Evolutionary conservation across 805 yeast species (phyloP), one percentile per base, ranked within the genome.

Genomic region (Myxozyma geophila): DNA sequence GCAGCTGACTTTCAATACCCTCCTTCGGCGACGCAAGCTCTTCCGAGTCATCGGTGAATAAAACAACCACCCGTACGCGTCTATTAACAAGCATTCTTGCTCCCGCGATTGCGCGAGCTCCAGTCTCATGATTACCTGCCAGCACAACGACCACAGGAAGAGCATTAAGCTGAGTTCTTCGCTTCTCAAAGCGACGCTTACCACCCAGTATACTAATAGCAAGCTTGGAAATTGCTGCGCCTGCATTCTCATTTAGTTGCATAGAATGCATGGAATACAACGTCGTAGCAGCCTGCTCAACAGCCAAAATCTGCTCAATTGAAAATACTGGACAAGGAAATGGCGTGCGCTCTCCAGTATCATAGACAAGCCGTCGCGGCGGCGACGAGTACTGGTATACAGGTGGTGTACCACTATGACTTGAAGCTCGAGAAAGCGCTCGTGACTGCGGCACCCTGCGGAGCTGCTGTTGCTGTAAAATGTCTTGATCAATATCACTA

Each of bases 21-120:
- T 64, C 67, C 52, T 58, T 57, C 1, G 67, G 68, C 39, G 63
- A 19, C 21, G 62, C 66, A 8, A 64, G 55, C 15, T 67, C 63
- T 12, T 59, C 40, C 17, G 67, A 54, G 23, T 67, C 68, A 37
- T 53, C 65, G 39, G 65, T 54, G 19, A 62, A 47, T 13, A 55
- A 52, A 8, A 87, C 85, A 59, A 90, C 77, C 0, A 88, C 90
- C 60, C 91, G 78, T 10, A 88, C 82, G 1, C 90, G 91, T 67
- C 87, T 87, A 71, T 89, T 90, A 48, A 87, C 77, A 58, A 92
- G 80, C 69, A 88, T 92, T 66, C 96, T 83, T 0, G 92, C 96
- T 0, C 92, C 81, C 0, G 92, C 90, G 59, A 90, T 76, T 0
- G 92, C 92, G 61, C 90, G 79, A 6, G 86, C 81, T 23, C 96